phyloP scores from a whole-genome alignment of 352 stramenopile genomes.

The Bremia lactucae region DNA sequence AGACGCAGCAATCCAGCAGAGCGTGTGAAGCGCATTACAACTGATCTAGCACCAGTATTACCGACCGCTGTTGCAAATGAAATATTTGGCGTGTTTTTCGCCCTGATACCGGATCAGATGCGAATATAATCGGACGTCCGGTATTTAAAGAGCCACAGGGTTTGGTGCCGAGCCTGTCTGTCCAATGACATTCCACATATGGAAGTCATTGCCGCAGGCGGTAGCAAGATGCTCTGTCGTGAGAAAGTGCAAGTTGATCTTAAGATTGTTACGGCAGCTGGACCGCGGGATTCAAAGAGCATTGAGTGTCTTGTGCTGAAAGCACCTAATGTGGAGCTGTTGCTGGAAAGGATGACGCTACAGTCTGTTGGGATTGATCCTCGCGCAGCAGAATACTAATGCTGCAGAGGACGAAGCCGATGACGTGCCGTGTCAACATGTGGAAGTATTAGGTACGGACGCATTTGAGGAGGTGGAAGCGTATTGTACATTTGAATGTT shows the following conservation, averaged over 20 bases:
- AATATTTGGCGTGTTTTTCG: constrained; percentile 1
- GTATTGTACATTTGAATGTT: constrained; percentile 1
- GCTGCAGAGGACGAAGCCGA: constrained; percentile 2
- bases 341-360: neutral
- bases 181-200: neutral
- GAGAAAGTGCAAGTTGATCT: constrained; percentile 4
- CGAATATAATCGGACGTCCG: constrained; percentile 3
- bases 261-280: constrained; percentile 4
- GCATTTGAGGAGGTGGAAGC: neutral
- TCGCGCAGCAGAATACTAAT: constrained; percentile 1
- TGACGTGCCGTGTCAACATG: neutral
- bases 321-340: constrained; percentile 2
- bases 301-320: constrained; percentile 7
- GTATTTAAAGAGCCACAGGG: neutral
- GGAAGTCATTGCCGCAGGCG: neutral
- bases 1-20: neutral
- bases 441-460: neutral
- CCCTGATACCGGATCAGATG: neutral
- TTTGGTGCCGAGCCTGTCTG: neutral
- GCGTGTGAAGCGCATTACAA: neutral
- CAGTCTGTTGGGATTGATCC: constrained; percentile 5
- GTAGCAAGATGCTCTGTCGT: constrained; percentile 1
- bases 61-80: neutral
- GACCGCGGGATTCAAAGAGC: neutral
- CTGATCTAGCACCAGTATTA: neutral